Percentiles rank a stretch among this genome's conserved stretches.
Evolutionary conservation across 768 basidiomycete genomes (phyloP).

Genomic region (Hemileccinum rubropunctum): DNA sequence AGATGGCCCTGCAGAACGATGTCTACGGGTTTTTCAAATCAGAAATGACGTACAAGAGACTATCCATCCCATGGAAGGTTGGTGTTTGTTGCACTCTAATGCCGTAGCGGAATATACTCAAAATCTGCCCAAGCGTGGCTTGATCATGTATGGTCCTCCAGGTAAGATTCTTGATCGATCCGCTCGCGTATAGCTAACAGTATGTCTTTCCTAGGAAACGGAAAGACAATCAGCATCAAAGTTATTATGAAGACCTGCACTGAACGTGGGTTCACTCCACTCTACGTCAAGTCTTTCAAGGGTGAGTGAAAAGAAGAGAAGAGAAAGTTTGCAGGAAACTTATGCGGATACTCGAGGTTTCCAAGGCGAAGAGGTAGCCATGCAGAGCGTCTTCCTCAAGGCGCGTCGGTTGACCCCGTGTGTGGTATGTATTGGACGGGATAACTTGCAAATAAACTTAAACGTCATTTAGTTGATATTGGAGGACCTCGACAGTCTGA

Average conservation of each 20-base stretch:
- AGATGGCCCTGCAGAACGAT: constrained; percentile 66
- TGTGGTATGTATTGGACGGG: constrained; percentile 47
- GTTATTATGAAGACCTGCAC: constrained; percentile 75
- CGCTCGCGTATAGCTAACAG: neutral
- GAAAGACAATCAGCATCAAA: constrained; percentile 82
- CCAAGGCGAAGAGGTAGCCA: constrained; percentile 62
- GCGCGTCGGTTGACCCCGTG: constrained; percentile 72
- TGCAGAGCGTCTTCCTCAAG: constrained; percentile 66
- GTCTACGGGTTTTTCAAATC: constrained; percentile 79
- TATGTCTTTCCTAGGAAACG: constrained; percentile 55
- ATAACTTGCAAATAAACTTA: neutral
- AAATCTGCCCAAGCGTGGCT: constrained; percentile 52
- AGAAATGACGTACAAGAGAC: constrained; percentile 65
- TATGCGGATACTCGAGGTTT: constrained; percentile 38
- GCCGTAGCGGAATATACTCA: neutral
- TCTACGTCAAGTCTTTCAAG: constrained; percentile 82
- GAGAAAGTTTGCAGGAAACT: neutral
- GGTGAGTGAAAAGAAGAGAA: constrained; percentile 37
- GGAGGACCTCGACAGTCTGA: constrained; percentile 76
- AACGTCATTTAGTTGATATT: constrained; percentile 33
- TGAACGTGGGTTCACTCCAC: constrained; percentile 58
- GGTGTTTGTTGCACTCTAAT: neutral
- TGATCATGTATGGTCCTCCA: constrained; percentile 84
- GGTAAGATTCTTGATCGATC: constrained; percentile 35
- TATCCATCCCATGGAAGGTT: constrained; percentile 84